These are phyloP conservation scores for Anthracocystis walkeri DNA, from an alignment of 1,284 basidiomycete genomes.

Conservation along the genomic window DNA sequence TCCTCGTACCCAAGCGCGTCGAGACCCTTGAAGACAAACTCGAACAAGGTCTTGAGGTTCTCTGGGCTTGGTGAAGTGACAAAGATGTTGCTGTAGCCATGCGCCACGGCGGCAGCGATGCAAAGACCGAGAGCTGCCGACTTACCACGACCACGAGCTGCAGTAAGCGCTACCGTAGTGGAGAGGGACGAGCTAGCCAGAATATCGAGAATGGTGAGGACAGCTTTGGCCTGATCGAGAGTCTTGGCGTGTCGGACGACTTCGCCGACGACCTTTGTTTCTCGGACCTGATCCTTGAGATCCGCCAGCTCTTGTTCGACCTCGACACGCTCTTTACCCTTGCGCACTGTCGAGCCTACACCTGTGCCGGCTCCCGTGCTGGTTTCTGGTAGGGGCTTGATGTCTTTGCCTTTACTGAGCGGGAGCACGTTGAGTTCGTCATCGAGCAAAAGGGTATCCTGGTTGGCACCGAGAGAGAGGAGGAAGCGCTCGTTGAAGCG, in stretches of 20 bases:
- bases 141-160: constrained; percentile 94
- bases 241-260: constrained; percentile 93
- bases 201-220: constrained; percentile 67
- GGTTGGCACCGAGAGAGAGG: constrained; percentile 78
- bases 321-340: constrained; percentile 74
- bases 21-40: constrained; percentile 97
- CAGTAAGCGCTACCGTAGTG: constrained; percentile 94
- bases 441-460: constrained; percentile 90
- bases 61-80: constrained; percentile 97
- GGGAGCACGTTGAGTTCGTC: constrained; percentile 98
- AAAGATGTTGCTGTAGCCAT: constrained; percentile 98
- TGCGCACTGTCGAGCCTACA: constrained; percentile 70
- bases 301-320: constrained; percentile 78
- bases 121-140: constrained; percentile 94
- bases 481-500: constrained; percentile 97
- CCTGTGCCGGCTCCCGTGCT: constrained; percentile 47
- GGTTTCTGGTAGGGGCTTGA: constrained; percentile 77
- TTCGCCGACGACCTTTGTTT: constrained; percentile 88
- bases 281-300: constrained; percentile 82
- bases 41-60: constrained; percentile 97
- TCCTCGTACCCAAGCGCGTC: constrained; percentile 96
- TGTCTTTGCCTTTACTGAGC: constrained; percentile 95
- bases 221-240: constrained; percentile 77
- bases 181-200: constrained; percentile 75
- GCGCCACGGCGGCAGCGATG: constrained; percentile 90